Conservation (phyloP, 176 grass and related monocot species). For the Oryza longistaminata region DNA sequence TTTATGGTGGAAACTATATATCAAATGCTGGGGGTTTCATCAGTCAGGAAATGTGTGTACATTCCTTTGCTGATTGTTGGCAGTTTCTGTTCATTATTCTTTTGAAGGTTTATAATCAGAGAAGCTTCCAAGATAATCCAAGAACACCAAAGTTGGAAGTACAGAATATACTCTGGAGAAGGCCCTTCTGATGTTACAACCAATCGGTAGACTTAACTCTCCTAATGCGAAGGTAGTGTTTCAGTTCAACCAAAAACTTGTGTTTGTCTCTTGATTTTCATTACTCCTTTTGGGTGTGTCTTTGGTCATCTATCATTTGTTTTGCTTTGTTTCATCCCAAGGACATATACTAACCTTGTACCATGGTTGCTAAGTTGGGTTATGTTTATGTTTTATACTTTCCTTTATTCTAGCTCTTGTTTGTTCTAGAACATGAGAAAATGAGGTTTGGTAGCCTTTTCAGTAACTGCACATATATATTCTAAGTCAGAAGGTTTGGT, state of each 20-base stretch:
- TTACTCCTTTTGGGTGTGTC: background rate
- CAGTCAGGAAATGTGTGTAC: constrained; percentile 21
- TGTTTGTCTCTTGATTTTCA: constrained; percentile 13
- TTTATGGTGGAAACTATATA: constrained; percentile 15
- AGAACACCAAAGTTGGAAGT: constrained; percentile 37
- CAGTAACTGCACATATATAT: background rate
- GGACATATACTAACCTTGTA: background rate
- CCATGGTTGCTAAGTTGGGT: background rate
- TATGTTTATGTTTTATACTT: background rate
- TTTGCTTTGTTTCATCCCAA: background rate
- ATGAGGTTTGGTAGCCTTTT: background rate
- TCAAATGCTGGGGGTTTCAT: background rate
- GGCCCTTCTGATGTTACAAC: constrained; percentile 42
- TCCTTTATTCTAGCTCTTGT: background rate
- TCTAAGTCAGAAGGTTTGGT: background rate
- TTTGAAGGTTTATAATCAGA: constrained; percentile 58
- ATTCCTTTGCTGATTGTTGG: constrained; percentile 8
- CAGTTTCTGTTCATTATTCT: constrained; percentile 24
- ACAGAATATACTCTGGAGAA: constrained; percentile 27
- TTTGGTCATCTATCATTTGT: background rate
- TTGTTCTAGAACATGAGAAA: background rate
- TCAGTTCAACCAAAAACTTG: background rate
- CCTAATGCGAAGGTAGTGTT: constrained; percentile 47
- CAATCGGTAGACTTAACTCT: constrained; percentile 46
- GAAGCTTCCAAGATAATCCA: constrained; percentile 60